Evolutionary conservation across 2,329 filamentous ascomycete genomes (phyloP), one percentile per base, ranked within the genome.

Genomic region (Penicillium glabrum): DNA sequence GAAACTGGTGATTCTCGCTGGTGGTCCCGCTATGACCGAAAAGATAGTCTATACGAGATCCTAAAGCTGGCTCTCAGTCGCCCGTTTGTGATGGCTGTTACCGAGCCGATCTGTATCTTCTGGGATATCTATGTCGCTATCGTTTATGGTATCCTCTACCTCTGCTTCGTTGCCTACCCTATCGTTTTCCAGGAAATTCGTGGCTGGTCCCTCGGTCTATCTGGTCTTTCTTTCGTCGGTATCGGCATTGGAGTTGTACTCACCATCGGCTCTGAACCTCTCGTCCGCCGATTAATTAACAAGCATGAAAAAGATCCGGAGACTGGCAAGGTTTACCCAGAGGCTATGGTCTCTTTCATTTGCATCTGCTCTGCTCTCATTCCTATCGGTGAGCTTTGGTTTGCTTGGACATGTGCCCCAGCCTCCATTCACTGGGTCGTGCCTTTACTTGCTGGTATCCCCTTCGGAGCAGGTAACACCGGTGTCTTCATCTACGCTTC

Each of bases 111-210:
- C 54, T 93, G 89, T 77, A 89, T 93, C 29, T 87, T 86, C 70
- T 93, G 86, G 86, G 84, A 89, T 67, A 72, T 86, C 33, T 89
- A 89, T 63, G 84, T 89, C 61, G 84, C 89, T 0, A 78, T 96
- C 39, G 85, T 96, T 35, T 96, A 96, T 71, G 90, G 87, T 19
- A 91, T 96, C 41, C 80, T 97, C 1, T 95, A 95, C 68, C 85
- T 96, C 31, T 96, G 91, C 75, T 96, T 96, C 77, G 88, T 96
- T 16, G 91, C 90, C 13, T 96, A 96, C 71, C 92, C 92, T 0
- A 89, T 96, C 57, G 89, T 96, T 56, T 96, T 95, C 74, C 80
- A 82, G 11, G 79, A 88, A 41, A 75, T 85, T 56, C 88, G 93
- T 19, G 90, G 90, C 58, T 97, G 92, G 93, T 81, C 81, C 2